Conservation (phyloP, 192 early-diverging fungal genomes). For the Globomyces pollinis-pini region DNA sequence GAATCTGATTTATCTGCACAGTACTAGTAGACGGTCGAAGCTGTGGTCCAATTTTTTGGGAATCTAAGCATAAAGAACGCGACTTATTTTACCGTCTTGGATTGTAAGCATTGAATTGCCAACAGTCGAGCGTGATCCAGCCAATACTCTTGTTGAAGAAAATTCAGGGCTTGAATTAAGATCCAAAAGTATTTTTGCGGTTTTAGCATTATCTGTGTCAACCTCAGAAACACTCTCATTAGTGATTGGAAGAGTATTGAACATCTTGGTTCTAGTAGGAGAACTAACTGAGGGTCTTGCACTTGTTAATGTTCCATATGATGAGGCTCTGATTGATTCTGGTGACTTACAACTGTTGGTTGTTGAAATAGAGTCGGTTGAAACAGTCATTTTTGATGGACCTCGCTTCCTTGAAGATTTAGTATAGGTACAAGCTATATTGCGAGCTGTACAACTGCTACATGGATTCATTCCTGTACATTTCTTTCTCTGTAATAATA, state of each 20-base stretch:
- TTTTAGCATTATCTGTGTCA: no score
- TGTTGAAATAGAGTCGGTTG: neutral
- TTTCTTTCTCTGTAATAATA: slow-evolving; percentile 2
- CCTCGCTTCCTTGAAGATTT: slow-evolving; percentile 6
- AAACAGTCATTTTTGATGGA: neutral
- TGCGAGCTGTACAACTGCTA: neutral
- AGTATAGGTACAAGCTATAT: slow-evolving; percentile 5
- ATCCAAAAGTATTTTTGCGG: no score
- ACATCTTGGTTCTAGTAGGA: neutral
- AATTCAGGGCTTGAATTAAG: no score
- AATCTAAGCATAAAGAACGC: no score
- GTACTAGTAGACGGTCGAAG: no score
- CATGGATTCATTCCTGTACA: slow-evolving; percentile 1
- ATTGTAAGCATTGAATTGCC: no score
- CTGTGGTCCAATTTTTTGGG: no score
- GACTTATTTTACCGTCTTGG: no score
- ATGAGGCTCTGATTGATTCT: neutral
- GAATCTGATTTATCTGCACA: no score
- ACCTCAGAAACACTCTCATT: no score
- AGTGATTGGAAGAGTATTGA: neutral
- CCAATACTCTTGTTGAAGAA: no score
- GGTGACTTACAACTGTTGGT: neutral
- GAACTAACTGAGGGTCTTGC: neutral
- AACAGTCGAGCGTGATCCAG: no score
- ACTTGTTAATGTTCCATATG: neutral